Base-by-base conservation (phyloP, 2,329 filamentous ascomycete genomes). In the Acrodontium crateriforme region DNA sequence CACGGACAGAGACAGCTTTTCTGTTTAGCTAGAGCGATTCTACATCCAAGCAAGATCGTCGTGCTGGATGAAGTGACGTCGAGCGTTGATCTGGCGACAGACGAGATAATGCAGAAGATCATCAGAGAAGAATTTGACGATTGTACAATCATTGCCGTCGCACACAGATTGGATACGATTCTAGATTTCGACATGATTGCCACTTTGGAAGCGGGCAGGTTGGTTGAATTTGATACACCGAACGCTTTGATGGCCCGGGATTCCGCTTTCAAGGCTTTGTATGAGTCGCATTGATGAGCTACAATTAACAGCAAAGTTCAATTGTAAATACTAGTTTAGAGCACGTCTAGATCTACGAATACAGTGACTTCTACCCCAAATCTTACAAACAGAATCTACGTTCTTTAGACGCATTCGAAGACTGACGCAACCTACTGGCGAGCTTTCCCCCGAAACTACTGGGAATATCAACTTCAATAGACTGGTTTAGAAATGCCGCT, bases 1-100 rank as follows among this genome's bases (percentile, higher is more conserved):
- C 13, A 18, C 9, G 27, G 31, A 16, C 31, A 78, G 46, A 63
- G 63, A 24, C 74, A 78, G 41, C 57, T 78, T 0, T 74, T 79
- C 39, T 71, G 65, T 36, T 59, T 79, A 1, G 72, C 67, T 0
- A 52, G 72, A 0, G 73, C 70, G 20, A 22, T 22, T 10, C 20
- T 22, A 8, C 20, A 22, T 8, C 20, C 20, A 4, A 22, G 20
- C 20, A 10, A 12, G 4, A 12, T 22, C 20, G 20, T 22, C 10
- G 20, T 22, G 20, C 20, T 22, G 20, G 20, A 22, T 12, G 20
- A 22, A 12, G 20, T 22, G 10, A 22, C 4, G 4, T 22, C 20
- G 4, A 22, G 20, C 20, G 20, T 22, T 8, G 20, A 22, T 22
- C 20, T 22, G 5, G 8, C 4, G 20, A 22, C 20, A 8, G 20